Base-by-base conservation (phyloP, 1,284 basidiomycete genomes). In the Mycena sp. region DNA sequence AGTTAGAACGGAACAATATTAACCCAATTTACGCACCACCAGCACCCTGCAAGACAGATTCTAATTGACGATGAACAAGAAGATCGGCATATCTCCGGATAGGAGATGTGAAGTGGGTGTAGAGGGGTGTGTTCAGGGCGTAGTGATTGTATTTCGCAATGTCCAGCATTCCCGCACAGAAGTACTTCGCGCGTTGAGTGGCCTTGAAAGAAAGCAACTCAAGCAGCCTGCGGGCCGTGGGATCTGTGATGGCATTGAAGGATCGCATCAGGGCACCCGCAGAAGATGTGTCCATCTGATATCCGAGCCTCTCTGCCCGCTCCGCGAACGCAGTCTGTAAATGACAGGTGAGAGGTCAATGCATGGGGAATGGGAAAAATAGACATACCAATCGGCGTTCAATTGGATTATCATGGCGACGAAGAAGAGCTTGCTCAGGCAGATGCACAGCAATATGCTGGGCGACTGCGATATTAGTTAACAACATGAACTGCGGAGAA, bases 131-230 rank as follows among this genome's bases (percentile, higher is more conserved):
- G 71, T 91, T 97, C 70, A 99, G 83, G 1, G 96, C 91, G 76
- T 94, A 99, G 80, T 99, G 98, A 35, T 87, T 81, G 76, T 99
- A 99, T 81, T 99, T 99, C 45, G 96, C 94, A 73, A 99, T 99
- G 78, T 99, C 98, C 70, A 99, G 85, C 95, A 99, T 98, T 68
- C 98, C 98, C 26, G 96, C 89, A 76, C 97, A 99, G 88, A 98
- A 99, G 80, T 99, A 99, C 76, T 96, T 96, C 67, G 98, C 94
- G 55, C 90, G 88, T 64, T 92, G 91, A 71, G 97, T 98, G 19
- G 95, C 89, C 78, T 98, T 98, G 74, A 88, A 91, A 30, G 91
- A 88, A 43, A 98, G 83, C 21, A 97, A 75, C 74, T 96, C 89
- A 21, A 98, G 81, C 28, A 95, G 84, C 52, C 86, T 81, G 60